Conservation (phyloP, 2,329 filamentous ascomycete genomes). For the Sporothrix luriei region DNA sequence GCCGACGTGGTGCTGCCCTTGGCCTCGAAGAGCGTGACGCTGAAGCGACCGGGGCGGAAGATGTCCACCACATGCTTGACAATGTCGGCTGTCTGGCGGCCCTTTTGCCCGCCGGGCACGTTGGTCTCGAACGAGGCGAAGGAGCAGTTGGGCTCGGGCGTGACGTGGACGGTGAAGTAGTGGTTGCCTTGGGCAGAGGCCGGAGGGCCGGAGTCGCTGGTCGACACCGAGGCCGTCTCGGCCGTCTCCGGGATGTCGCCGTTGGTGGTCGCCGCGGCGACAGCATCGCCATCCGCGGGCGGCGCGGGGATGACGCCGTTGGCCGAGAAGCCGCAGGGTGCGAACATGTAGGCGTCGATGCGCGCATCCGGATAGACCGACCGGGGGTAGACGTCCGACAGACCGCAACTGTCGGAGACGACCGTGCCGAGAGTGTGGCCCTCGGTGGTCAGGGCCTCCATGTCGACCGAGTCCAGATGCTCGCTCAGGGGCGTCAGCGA, state of each 20-base stretch:
- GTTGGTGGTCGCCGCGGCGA: constrained; percentile 43
- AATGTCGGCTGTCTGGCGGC: constrained; percentile 84
- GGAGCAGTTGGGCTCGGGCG: constrained; percentile 93
- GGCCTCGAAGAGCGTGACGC: constrained; percentile 92
- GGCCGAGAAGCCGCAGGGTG: constrained; percentile 93
- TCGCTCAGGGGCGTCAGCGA: constrained; percentile 62
- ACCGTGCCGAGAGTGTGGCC: constrained; percentile 91
- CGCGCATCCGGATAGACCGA: constrained; percentile 87
- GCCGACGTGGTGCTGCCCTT: constrained; percentile 58
- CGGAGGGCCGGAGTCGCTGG: constrained; percentile 39
- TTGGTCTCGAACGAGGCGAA: constrained; percentile 99
- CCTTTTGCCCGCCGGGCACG: constrained; percentile 84
- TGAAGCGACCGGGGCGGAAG: constrained; percentile 97
- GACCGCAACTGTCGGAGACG: constrained; percentile 85
- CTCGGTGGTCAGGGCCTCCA: constrained; percentile 80
- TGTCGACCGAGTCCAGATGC: constrained; percentile 50
- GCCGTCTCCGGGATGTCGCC: constrained; percentile 47
- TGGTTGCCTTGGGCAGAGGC: constrained; percentile 57
- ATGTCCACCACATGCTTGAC: constrained; percentile 93
- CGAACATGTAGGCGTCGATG: constrained; percentile 95
- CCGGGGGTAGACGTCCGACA: constrained; percentile 84
- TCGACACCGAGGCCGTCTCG: constrained; percentile 39
- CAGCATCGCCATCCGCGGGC: constrained; percentile 32
- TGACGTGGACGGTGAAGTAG: constrained; percentile 99
- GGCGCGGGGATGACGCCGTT: constrained; percentile 91